Evolutionary conservation across 495 filamentous ascomycete species (phyloP).

Genomic region (Evernia prunastri): DNA sequence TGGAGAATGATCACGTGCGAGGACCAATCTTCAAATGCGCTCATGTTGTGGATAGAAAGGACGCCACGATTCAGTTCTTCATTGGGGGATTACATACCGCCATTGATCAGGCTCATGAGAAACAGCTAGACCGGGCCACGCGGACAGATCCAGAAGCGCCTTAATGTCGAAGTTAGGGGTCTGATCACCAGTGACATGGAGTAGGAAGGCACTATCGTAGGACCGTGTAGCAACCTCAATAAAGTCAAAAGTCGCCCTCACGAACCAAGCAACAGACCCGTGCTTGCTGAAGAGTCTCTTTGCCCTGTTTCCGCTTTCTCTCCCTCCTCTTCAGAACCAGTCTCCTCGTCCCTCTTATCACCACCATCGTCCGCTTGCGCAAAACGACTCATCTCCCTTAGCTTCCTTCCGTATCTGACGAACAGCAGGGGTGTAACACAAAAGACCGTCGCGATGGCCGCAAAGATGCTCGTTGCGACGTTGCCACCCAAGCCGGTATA

Average conservation of each 20-base stretch:
- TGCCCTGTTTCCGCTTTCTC: background rate
- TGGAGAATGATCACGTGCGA: no score
- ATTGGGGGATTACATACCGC: background rate
- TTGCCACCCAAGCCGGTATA: constrained; percentile 3
- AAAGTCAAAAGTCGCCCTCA: background rate
- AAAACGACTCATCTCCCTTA: background rate
- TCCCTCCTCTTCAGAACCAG: background rate
- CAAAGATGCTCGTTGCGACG: background rate
- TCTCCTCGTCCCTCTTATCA: constrained; percentile 1
- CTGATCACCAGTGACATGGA: background rate
- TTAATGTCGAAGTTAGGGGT: background rate
- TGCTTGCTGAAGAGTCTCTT: background rate
- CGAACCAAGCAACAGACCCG: background rate
- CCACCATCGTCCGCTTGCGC: background rate
- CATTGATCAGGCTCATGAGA: background rate
- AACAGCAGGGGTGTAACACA: background rate
- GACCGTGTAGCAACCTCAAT: background rate
- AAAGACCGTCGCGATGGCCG: background rate
- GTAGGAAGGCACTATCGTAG: background rate
- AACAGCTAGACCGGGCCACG: background rate
- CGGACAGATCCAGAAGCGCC: background rate
- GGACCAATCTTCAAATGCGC: no score
- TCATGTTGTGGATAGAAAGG: no score
- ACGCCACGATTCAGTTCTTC: background rate
- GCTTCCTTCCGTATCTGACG: background rate